Percentiles rank a stretch among this genome's conserved stretches.
Evolutionary conservation across 345 rosid genomes (phyloP).

Genomic region (Firmiana major): DNA sequence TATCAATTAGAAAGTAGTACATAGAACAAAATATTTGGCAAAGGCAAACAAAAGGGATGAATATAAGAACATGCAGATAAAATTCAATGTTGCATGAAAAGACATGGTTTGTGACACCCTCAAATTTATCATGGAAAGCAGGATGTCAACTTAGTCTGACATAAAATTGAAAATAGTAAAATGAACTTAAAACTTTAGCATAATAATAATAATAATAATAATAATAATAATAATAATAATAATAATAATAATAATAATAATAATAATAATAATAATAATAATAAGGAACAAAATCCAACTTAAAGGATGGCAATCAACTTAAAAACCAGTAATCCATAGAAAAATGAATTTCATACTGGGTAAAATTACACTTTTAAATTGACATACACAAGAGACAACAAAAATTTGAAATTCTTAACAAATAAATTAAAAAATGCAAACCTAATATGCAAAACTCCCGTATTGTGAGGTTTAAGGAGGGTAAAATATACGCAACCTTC

Average conservation of each 20-base stretch:
- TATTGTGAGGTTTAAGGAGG: too few relatives aligned
- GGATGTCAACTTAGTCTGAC: neutral
- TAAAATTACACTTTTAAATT: neutral
- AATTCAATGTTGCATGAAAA: neutral
- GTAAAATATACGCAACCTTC: too few relatives aligned
- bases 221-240: too few relatives aligned
- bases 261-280: too few relatives aligned
- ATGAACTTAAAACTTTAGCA: neutral
- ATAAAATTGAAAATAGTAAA: neutral
- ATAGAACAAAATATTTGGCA: neutral
- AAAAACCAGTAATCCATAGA: neutral
- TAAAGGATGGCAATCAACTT: neutral
- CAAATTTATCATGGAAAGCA: neutral
- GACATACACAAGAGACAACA: neutral
- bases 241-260: too few relatives aligned
- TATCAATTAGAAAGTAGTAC: conserved; percentile 1
- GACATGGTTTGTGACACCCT: neutral
- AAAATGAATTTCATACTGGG: neutral
- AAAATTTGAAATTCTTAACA: neutral
- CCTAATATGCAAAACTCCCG: too few relatives aligned
- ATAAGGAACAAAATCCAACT: neutral
- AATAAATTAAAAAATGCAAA: neutral
- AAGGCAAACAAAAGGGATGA: neutral
- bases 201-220: too few relatives aligned
- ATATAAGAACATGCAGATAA: neutral